Evolutionary conservation across 208 protist species (phyloP).

Genomic region (Sergeia podlipaevii): DNA sequence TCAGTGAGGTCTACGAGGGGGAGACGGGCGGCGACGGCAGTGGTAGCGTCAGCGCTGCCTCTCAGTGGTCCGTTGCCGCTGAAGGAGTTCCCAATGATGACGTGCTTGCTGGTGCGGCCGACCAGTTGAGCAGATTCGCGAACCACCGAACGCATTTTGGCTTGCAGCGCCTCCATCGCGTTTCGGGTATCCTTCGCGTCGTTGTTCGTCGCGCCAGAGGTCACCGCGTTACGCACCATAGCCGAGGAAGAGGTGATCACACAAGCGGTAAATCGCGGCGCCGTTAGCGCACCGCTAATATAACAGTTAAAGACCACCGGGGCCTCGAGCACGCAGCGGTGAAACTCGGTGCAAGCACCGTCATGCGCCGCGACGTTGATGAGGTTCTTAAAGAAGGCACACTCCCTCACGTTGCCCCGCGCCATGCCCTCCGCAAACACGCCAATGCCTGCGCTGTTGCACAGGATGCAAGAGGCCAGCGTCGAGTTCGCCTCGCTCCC

Average conservation of each 20-base stretch:
- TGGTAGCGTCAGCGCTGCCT: no score
- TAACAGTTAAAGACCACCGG: constrained; percentile 27
- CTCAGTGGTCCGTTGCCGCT: neutral
- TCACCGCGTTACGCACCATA: neutral
- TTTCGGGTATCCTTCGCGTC: neutral
- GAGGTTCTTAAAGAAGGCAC: constrained; percentile 25
- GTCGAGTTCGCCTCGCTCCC: neutral
- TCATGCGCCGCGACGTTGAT: constrained; percentile 15
- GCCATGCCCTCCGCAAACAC: constrained; percentile 5
- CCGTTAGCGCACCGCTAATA: constrained; percentile 5
- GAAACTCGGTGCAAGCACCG: constrained; percentile 3
- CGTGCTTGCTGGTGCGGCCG: neutral
- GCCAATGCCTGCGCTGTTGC: constrained; percentile 22
- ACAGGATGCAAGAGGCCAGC: constrained; percentile 5
- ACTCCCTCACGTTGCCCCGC: neutral
- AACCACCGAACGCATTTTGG: no score
- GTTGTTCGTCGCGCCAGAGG: neutral
- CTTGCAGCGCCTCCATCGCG: neutral
- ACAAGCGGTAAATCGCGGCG: constrained; percentile 15
- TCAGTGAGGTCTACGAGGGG: neutral
- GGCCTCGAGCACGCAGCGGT: constrained; percentile 19
- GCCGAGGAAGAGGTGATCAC: constrained; percentile 18
- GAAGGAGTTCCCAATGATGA: neutral
- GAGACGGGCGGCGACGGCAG: no score
- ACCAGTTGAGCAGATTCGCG: no score